phyloP scores from a whole-genome alignment of 768 basidiomycete genomes.

The Lactarius sanguifluus region DNA sequence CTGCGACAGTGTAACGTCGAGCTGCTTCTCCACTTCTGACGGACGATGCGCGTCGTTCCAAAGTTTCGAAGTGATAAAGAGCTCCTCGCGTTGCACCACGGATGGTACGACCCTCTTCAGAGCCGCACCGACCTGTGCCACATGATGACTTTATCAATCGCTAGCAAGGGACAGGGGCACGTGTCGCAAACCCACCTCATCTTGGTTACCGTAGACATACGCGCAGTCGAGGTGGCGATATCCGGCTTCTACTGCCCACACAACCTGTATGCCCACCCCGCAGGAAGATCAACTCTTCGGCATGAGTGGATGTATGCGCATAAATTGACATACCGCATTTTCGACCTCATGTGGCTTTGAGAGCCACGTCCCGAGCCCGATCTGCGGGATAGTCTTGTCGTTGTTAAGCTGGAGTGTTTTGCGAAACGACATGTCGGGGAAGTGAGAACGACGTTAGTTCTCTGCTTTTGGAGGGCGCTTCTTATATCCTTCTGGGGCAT shows the following conservation, averaged over 20 bases:
- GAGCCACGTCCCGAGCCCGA: constrained; percentile 84
- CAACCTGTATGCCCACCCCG: constrained; percentile 48
- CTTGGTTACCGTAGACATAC: constrained; percentile 76
- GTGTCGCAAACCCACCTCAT: constrained; percentile 44
- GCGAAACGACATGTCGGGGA: constrained; percentile 42
- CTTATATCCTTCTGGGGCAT: neutral
- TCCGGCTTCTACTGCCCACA: constrained; percentile 68
- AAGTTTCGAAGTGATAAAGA: constrained; percentile 80
- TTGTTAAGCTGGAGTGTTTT: constrained; percentile 44
- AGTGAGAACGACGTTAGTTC: neutral
- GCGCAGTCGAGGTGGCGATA: constrained; percentile 88
- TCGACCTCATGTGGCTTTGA: constrained; percentile 76
- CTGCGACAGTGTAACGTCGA: constrained; percentile 72
- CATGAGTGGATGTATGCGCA: constrained; percentile 3
- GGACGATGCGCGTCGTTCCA: constrained; percentile 78
- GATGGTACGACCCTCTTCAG: constrained; percentile 75
- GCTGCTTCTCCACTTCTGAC: constrained; percentile 64
- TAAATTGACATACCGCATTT: constrained; percentile 50
- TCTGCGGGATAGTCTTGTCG: constrained; percentile 62
- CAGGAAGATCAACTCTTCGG: neutral
- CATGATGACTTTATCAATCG: neutral
- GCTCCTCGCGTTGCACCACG: constrained; percentile 75
- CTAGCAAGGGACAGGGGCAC: neutral
- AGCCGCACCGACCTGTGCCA: constrained; percentile 54
- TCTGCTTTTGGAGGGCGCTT: neutral